Base-by-base conservation (phyloP, 352 stramenopile species). In the Phytopythium mirpurense region DNA sequence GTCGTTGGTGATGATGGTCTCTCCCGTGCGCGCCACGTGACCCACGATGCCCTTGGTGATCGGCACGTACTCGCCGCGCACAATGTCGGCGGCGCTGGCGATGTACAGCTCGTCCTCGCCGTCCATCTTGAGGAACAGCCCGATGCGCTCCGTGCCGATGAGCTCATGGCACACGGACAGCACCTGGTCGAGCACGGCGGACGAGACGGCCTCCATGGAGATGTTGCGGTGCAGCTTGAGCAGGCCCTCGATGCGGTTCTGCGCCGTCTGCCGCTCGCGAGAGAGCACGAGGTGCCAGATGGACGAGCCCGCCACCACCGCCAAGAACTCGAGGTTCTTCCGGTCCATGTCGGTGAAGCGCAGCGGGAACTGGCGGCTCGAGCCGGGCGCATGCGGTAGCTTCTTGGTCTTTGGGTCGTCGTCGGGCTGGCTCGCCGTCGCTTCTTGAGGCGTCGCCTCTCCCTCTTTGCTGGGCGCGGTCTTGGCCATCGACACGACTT, bases 171-270 rank as follows among this genome's bases (percentile, higher is more conserved):
- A 90, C n/a, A 90, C 78, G 0, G 74, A 70, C 5, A 90, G 65
- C 27, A 87, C 74, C 29, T 90, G 74, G 32, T 86, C 75, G 4
- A 90, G 56, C 11, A 81, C 75, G 31, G 62, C 59, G 0, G 67
- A 82, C 0, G 78, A 85, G 7, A 84, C 68, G 11, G 57, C 70
- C 42, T 90, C 75, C 65, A 87, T 82, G 9, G 78, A 83, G 56
- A 87, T 86, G 31, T 86, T 90, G 37, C 74, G 78, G 23, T 87
- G 74, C 19, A 90, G 55, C 51, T 85, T 85, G 8, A 90, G 65
- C 0, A 90, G 53, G 0, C 78, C 74, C 59, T 90, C 74, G 54
- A 90, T 87, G 24, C 78, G 78, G 32, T 72, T 74, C 49, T 90
- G 78, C 2, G 74, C 76, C 10, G 74, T 83, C 50, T 87, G 78